Evolutionary conservation across 2,329 filamentous ascomycete species (phyloP), one percentile per base, ranked within the genome.

Genomic region (Leptographium wingfieldii): DNA sequence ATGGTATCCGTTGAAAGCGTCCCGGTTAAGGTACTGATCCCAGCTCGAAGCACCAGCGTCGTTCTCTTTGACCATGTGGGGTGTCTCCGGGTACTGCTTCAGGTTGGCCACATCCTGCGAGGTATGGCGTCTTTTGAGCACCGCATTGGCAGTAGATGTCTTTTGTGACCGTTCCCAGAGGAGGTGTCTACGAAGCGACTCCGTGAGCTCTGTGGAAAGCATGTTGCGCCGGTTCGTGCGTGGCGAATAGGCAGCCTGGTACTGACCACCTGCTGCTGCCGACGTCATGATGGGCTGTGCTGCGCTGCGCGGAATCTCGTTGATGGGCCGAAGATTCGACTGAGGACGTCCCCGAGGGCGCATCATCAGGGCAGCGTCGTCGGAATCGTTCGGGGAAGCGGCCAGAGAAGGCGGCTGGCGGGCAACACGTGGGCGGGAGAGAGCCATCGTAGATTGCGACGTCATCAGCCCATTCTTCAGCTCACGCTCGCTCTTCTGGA

Each of bases 81-180:
- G 73, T 68, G 79, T 80, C 65, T 88, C 85, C 5, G 90, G 88
- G 68, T 87, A 90, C 71, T 94, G 84, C 74, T 87, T 88, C 52
- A 97, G 79, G 72, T 95, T 95, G 63, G 89, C 88, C 64, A 96
- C 85, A 69, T 96, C 92, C 65, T 92, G 88, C 2, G 92, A 89
- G 9, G 92, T 96, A 71, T 96, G 91, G 62, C 90, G 81, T 63
- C 92, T 84, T 78, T 96, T 95, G 61, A 96, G 80, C 59, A 92
- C 89, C 1, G 92, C 90, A 64, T 92, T 92, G 67, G 86, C 89
- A 9, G 90, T 92, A 40, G 88, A 87, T 61, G 90, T 90, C 80
- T 94, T 95, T 70, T 97, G 92, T 69, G 95, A 90, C 58, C 94
- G 87, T 72, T 99, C 94, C 88, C 90, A 95, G 19, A 97, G 81